Base-by-base conservation (phyloP, 2,329 filamentous ascomycete species). In the Colletotrichum orchidophilum region DNA sequence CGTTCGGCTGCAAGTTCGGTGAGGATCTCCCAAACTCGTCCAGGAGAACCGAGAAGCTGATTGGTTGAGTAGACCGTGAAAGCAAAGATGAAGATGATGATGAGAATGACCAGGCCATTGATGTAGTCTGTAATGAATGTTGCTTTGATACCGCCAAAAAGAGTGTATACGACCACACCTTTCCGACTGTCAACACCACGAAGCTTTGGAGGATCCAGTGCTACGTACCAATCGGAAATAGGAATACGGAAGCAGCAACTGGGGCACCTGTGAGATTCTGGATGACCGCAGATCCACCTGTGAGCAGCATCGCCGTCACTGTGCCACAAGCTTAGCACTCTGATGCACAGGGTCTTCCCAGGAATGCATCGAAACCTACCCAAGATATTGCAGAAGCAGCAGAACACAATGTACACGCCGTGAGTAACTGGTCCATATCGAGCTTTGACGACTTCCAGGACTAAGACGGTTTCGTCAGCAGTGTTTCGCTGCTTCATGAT, bases 261-360 rank as follows among this genome's bases (percentile, higher is more conserved):
- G 73, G 91, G 90, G 71, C 71, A 5, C 73, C 73, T 0, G 73
- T 74, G 5, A 74, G n/a, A 49, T 74, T 73, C 26, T 73, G 67
- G 13, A 74, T 71, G 21, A 74, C 73, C 0, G 82, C 82, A 5
- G 82, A 78, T 52, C 94, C 95, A 71, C 95, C 95, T 21, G 94
- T 94, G 73, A 97, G 88, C 60, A 97, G 83, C 94, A 97, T 97
- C 59, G 94, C 91, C 1, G 94, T 96, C 35, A 97, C 95, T 66
- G 95, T 31, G 97, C 94, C 1, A 1, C 5, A 5, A 5, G 9
- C 5, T 61, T 21, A 60, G 49, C 4, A 15, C 9, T 0, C 1
- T 15, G 13, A 11, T 42, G 2, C 13, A 1, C 5, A 5, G 3
- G 11, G 4, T 8, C 1, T 3, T 50, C 18, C 6, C 13, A 33